These are phyloP conservation scores for Lanmaoa pseudosensibilis DNA, from an alignment of 768 basidiomycete genomes.

Conservation along the genomic window DNA sequence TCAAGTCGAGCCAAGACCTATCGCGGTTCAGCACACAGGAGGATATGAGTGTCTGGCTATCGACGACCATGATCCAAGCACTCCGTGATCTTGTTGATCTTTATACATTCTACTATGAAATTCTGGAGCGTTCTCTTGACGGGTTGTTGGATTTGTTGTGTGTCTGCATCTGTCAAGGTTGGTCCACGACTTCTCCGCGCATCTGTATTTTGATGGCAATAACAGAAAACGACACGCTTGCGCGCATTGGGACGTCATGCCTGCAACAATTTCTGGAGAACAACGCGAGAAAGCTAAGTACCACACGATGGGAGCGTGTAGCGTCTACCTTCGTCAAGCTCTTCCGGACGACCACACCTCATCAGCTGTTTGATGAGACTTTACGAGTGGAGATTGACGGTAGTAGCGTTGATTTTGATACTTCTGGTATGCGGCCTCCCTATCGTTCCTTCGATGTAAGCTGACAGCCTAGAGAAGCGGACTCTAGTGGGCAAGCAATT, in stretches of 20 bases:
- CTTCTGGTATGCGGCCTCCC: constrained; percentile 30
- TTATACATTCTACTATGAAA: constrained; percentile 94
- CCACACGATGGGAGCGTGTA: constrained; percentile 87
- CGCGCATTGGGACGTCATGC: constrained; percentile 96
- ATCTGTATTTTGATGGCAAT: constrained; percentile 5
- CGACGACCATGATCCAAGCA: constrained; percentile 98
- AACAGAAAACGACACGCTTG: constrained; percentile 95
- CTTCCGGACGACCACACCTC: constrained; percentile 97
- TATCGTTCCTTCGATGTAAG: not conserved
- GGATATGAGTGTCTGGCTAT: constrained; percentile 99
- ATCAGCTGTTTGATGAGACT: constrained; percentile 93
- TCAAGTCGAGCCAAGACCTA: constrained; percentile 89
- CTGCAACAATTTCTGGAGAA: constrained; percentile 93
- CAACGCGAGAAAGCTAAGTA: constrained; percentile 84
- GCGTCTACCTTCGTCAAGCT: constrained; percentile 91
- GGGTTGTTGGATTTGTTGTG: constrained; percentile 91
- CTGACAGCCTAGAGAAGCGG: constrained; percentile 28
- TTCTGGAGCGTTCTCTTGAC: constrained; percentile 85
- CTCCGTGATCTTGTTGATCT: constrained; percentile 93
- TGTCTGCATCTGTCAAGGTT: constrained; percentile 98
- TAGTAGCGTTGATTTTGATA: constrained; percentile 53
- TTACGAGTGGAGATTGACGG: constrained; percentile 83
- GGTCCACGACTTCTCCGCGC: not conserved
- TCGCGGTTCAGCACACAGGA: constrained; percentile 94
- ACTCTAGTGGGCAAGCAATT: constrained; percentile 64